Percentiles rank a stretch among this genome's conserved stretches.
phyloP scores from a whole-genome alignment of 2,329 filamentous ascomycete species.

The Ophiocordyceps camponoti-floridani region DNA sequence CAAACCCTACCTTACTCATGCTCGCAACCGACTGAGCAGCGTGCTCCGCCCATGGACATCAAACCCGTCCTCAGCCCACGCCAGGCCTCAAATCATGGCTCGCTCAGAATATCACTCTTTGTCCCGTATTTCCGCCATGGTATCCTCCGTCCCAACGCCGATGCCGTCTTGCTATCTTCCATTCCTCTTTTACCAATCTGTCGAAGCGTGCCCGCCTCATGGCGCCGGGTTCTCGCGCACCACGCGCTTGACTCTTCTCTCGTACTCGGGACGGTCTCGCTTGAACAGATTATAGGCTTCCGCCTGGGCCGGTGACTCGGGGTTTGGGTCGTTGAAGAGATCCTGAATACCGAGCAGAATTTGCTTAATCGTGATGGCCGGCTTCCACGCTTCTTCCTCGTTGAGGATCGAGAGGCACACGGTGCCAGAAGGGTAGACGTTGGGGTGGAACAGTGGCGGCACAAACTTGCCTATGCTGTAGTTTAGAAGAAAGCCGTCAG shows the following conservation, averaged over 20 bases:
- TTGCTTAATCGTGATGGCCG: conserved; percentile 95
- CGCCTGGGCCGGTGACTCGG: conserved; percentile 88
- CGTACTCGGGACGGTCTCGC: conserved; percentile 73
- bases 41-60: neutral
- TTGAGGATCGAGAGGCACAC: conserved; percentile 95
- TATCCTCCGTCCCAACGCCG: neutral
- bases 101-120: neutral
- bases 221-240: conserved; percentile 80
- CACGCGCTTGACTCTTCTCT: conserved; percentile 69
- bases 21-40: too few species aligned
- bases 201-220: conserved; percentile 14
- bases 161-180: conserved; percentile 10
- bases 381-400: conserved; percentile 97
- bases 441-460: conserved; percentile 91
- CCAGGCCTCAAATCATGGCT: conserved; percentile 1
- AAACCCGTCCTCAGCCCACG: neutral
- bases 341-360: conserved; percentile 94
- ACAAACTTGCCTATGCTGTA: conserved; percentile 66
- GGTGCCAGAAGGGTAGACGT: conserved; percentile 95
- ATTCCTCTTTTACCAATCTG: conserved; percentile 9
- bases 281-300: conserved; percentile 96
- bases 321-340: conserved; percentile 88
- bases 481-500: neutral
- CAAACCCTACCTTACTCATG: too few species aligned
- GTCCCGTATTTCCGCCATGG: neutral